Evolutionary conservation across 2,329 filamentous ascomycete genomes (phyloP).

Genomic region (Xylaria sp.): DNA sequence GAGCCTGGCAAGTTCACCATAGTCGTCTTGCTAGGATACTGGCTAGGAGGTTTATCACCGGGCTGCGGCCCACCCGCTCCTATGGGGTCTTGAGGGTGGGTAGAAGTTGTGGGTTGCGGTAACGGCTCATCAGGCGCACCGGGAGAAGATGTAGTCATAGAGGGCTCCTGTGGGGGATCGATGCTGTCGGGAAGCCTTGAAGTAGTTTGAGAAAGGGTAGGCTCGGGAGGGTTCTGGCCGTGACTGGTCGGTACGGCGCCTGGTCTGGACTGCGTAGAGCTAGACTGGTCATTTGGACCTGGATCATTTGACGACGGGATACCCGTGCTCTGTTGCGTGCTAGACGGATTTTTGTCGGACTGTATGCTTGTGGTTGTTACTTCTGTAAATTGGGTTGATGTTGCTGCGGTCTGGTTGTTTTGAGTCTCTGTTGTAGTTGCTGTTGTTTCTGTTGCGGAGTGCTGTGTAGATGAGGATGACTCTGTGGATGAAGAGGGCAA

Average conservation of each 20-base stretch:
- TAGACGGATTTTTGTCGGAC: not conserved
- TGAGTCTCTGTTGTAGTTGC: not conserved
- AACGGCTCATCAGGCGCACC: not conserved
- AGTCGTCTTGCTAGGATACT: not conserved
- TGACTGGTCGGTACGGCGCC: not conserved
- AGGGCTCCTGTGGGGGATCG: not conserved
- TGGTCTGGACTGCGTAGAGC: not conserved
- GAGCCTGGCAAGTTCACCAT: not conserved
- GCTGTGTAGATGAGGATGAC: not conserved
- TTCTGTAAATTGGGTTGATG: constrained; percentile 2
- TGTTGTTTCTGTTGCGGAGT: not conserved
- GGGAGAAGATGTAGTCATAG: too few relatives aligned
- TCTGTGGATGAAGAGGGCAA: not conserved
- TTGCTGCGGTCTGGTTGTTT: not conserved
- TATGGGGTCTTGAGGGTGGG: not conserved
- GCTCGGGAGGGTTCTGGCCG: not conserved
- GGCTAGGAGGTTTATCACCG: not conserved
- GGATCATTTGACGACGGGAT: constrained; percentile 1
- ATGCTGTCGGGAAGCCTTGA: not conserved
- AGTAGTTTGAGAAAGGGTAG: constrained; percentile 4
- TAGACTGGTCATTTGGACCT: not conserved
- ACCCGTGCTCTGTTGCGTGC: not conserved
- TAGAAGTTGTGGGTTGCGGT: not conserved
- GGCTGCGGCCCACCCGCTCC: not conserved
- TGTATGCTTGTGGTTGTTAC: constrained; percentile 2